phyloP scores from a whole-genome alignment of 345 rosid species.

The Brassica rapa region DNA sequence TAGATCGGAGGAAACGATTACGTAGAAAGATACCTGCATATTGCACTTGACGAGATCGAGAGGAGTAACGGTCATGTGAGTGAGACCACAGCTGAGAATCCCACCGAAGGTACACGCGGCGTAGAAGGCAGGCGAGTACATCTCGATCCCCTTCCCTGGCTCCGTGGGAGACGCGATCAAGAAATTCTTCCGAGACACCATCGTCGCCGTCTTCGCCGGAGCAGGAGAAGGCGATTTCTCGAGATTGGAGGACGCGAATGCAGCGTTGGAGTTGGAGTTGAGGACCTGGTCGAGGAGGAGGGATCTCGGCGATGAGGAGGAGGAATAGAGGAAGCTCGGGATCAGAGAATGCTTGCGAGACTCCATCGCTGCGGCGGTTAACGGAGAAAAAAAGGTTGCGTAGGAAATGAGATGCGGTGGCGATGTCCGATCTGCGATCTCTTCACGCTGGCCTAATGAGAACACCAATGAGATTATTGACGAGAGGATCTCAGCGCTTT shows the following conservation, averaged over 20 bases:
- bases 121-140: conserved; percentile 89
- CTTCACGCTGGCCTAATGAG: conserved; percentile 37
- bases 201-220: conserved; percentile 19
- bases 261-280: conserved; percentile 37
- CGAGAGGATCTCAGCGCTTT: conserved; percentile 39
- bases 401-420: conserved; percentile 16
- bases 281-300: conserved; percentile 44
- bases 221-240: conserved; percentile 40
- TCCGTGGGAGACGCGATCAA: conserved; percentile 63
- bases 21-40: conserved; percentile 69
- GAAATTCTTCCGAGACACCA: conserved; percentile 34
- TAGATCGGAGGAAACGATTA: conserved; percentile 10
- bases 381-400: conserved; percentile 9
- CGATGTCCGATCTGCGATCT: conserved; percentile 26
- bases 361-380: conserved; percentile 51
- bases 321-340: conserved; percentile 69
- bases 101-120: conserved; percentile 93
- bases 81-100: conserved; percentile 89
- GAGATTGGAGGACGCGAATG: conserved; percentile 32
- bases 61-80: conserved; percentile 96
- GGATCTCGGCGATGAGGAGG: conserved; percentile 42
- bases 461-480: conserved; percentile 21
- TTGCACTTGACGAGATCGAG: conserved; percentile 99
- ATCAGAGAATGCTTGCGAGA: conserved; percentile 53
- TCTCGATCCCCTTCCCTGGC: conserved; percentile 70